These are phyloP conservation scores for Bacidia rubella DNA, from an alignment of 495 filamentous ascomycete species.

Conservation along the genomic window DNA sequence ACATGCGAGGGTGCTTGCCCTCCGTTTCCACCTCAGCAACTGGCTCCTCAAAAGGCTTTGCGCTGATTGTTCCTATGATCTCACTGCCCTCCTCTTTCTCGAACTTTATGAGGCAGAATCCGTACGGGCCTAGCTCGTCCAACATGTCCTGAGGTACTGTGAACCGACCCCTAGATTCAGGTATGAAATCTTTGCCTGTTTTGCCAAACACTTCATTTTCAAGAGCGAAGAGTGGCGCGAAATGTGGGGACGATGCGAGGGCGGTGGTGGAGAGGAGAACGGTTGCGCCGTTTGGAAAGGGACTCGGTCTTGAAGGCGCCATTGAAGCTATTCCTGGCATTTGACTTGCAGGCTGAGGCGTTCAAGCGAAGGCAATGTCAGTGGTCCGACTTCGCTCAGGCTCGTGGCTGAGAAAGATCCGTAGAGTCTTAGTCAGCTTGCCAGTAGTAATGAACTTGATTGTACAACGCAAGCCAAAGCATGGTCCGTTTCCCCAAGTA, in stretches of 20 bases:
- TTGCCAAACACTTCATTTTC: conserved; percentile 10
- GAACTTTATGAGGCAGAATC: conserved; percentile 8
- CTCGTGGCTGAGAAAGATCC: no score
- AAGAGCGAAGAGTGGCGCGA: conserved; percentile 14
- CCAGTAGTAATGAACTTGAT: no score
- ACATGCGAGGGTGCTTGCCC: neutral
- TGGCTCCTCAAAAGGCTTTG: conserved; percentile 4
- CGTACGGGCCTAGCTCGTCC: conserved; percentile 8
- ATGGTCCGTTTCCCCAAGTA: no score
- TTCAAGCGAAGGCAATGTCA: neutral
- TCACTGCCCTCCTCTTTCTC: neutral
- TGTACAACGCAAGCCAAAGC: no score
- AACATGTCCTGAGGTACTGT: conserved; percentile 2
- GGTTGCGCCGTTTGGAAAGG: neutral
- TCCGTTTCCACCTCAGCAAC: neutral
- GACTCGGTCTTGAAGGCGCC: neutral
- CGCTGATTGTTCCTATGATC: conserved; percentile 9
- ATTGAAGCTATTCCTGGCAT: neutral
- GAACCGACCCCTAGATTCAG: neutral
- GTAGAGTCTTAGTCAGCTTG: no score
- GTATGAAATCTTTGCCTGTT: conserved; percentile 1
- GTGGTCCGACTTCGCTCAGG: no score
- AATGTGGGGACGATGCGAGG: conserved; percentile 4
- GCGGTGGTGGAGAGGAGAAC: neutral
- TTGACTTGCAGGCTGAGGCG: neutral